Percentiles rank a stretch among this genome's conserved stretches.
Evolutionary conservation across 495 filamentous ascomycete genomes (phyloP).

Genomic region (Penicillium daleae): DNA sequence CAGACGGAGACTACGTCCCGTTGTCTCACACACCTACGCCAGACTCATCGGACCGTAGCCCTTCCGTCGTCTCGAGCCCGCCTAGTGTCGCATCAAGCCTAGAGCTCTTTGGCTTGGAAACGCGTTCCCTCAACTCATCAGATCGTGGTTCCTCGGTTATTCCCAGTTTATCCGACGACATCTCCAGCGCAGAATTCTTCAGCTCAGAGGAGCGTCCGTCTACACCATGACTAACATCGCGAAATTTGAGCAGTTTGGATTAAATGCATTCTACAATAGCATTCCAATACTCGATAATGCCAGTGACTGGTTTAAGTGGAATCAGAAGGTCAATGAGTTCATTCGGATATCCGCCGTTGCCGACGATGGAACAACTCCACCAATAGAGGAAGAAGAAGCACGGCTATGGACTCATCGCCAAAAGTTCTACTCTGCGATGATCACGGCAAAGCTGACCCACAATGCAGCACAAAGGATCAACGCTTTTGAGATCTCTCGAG

Average conservation of each 20-base stretch:
- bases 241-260: not conserved
- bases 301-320: not conserved
- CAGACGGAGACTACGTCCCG: too few species aligned
- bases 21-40: too few species aligned
- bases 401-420: too few species aligned
- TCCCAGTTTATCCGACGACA: not conserved
- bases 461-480: not conserved
- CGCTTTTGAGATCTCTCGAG: not conserved
- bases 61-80: too few species aligned
- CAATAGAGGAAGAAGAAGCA: not conserved
- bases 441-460: not conserved
- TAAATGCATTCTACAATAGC: not conserved
- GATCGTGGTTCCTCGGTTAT: too few species aligned
- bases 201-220: not conserved
- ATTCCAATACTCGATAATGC: not conserved
- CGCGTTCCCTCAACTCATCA: too few species aligned
- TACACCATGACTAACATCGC: too few species aligned
- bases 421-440: too few species aligned
- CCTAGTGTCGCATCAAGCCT: too few species aligned
- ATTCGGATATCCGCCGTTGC: not conserved
- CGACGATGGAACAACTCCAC: not conserved
- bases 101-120: too few species aligned
- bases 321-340: not conserved
- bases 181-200: not conserved
- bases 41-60: too few species aligned